phyloP scores from a whole-genome alignment of 2,329 filamentous ascomycete genomes.

The Canariomyces notabilis region DNA sequence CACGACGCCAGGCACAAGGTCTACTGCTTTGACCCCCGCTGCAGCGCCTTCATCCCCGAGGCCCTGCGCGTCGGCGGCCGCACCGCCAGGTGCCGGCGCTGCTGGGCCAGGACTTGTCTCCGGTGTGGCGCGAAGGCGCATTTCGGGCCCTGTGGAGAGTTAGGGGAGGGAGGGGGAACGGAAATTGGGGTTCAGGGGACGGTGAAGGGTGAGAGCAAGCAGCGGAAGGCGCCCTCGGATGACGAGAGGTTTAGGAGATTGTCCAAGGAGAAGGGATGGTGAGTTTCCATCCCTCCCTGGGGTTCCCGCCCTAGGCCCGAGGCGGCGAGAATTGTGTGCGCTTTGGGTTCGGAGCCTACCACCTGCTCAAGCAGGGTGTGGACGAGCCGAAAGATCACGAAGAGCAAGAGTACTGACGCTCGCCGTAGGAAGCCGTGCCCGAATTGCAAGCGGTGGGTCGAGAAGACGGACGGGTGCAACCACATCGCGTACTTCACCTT shows the following conservation, averaged over 20 bases:
- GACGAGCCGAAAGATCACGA: no score
- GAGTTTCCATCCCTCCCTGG: background rate
- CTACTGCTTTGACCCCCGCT: constrained; percentile 17
- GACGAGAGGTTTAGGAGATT: constrained; percentile 6
- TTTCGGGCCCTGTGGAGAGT: constrained; percentile 6
- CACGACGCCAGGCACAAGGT: constrained; percentile 9
- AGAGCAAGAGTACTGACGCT: no score
- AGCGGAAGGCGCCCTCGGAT: background rate
- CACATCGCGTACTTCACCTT: constrained; percentile 17
- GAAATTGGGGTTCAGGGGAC: background rate
- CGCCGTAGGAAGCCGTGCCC: constrained; percentile 16
- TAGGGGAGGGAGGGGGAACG: background rate
- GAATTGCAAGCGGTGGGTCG: constrained; percentile 13
- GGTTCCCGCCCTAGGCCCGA: no score
- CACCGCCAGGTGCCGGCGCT: constrained; percentile 13
- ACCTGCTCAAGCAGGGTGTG: no score
- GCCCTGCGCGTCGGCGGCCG: constrained; percentile 2
- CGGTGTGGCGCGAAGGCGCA: constrained; percentile 11
- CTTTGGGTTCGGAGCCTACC: no score
- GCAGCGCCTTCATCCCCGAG: constrained; percentile 19
- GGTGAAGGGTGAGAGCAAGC: background rate
- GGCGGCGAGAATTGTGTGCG: no score
- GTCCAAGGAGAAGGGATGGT: constrained; percentile 10
- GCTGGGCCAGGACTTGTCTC: constrained; percentile 13
- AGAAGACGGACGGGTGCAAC: constrained; percentile 21